Conservation (phyloP, 2,329 filamentous ascomycete species). For the Sporothrix luriei region DNA sequence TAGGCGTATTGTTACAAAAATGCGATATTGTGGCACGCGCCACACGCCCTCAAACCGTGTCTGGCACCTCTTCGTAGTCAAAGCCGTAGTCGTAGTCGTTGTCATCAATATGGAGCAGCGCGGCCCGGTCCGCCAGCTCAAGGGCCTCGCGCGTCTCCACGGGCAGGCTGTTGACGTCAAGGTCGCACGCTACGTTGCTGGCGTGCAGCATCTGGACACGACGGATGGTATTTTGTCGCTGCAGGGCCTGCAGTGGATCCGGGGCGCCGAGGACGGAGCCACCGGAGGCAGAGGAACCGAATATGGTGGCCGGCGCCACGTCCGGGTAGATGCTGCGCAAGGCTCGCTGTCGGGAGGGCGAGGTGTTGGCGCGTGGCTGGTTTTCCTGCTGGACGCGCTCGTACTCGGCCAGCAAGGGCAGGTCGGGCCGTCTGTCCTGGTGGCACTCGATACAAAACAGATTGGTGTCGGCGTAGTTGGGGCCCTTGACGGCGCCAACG, state of each 20-base stretch:
- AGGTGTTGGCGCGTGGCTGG: constrained; percentile 23
- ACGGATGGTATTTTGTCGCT: neutral
- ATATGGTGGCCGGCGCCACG: neutral
- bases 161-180: constrained; percentile 32
- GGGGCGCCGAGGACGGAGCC: neutral
- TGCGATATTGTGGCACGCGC: neutral
- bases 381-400: constrained; percentile 52
- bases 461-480: constrained; percentile 51
- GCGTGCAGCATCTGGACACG: constrained; percentile 15
- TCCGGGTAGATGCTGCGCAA: neutral
- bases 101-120: constrained; percentile 29
- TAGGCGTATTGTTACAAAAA: no score
- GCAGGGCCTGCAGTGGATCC: neutral
- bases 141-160: constrained; percentile 35
- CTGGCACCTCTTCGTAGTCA: constrained; percentile 37
- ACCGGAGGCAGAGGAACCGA: neutral
- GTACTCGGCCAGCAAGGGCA: constrained; percentile 51
- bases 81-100: constrained; percentile 34
- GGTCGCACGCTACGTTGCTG: constrained; percentile 30
- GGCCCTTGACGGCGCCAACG: constrained; percentile 60
- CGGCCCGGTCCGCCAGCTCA: constrained; percentile 34
- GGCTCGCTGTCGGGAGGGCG: neutral
- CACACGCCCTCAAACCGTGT: neutral
- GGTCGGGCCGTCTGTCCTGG: constrained; percentile 46
- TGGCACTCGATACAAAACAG: constrained; percentile 56